Percentiles rank a stretch among this genome's conserved stretches.
phyloP scores from a whole-genome alignment of 2,329 filamentous ascomycete species.

The Ascochyta pisi region DNA sequence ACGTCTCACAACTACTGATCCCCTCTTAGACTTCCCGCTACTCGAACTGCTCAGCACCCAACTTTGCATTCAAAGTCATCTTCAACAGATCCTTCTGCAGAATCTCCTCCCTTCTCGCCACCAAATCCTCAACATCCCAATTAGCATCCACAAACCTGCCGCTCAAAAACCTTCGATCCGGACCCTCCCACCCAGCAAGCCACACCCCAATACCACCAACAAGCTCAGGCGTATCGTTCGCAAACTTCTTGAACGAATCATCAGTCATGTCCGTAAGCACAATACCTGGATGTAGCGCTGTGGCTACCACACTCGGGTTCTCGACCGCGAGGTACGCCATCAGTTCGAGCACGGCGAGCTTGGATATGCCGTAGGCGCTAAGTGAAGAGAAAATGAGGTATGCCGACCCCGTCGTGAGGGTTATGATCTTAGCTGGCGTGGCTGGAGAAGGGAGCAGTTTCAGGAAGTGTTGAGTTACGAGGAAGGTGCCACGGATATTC shows the following conservation, averaged over 20 bases:
- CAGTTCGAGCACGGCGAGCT: constrained; percentile 25
- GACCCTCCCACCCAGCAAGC: constrained; percentile 32
- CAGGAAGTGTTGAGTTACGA: constrained; percentile 44
- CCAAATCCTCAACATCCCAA: constrained; percentile 43
- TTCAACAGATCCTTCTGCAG: constrained; percentile 21
- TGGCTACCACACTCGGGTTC: constrained; percentile 28
- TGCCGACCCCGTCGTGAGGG: constrained; percentile 22
- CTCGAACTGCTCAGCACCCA: constrained; percentile 23
- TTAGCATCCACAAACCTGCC: constrained; percentile 35
- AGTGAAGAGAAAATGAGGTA: constrained; percentile 21
- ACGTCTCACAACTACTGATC: background rate
- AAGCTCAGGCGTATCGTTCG: constrained; percentile 36
- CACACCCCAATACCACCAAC: constrained; percentile 38
- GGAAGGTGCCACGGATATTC: constrained; percentile 46
- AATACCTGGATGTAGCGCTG: constrained; percentile 28
- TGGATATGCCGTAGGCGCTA: constrained; percentile 28
- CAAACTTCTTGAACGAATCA: constrained; percentile 20
- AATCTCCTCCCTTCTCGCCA: constrained; percentile 27
- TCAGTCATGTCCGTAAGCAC: constrained; percentile 23
- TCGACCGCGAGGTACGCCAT: constrained; percentile 30
- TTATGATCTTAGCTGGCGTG: constrained; percentile 33
- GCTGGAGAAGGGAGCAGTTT: constrained; percentile 24
- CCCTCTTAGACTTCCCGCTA: background rate
- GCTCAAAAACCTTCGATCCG: constrained; percentile 29
- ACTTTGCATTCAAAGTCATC: constrained; percentile 22